Evolutionary conservation across 2,329 filamentous ascomycete genomes (phyloP).

Genomic region (Colletotrichum tabaci): DNA sequence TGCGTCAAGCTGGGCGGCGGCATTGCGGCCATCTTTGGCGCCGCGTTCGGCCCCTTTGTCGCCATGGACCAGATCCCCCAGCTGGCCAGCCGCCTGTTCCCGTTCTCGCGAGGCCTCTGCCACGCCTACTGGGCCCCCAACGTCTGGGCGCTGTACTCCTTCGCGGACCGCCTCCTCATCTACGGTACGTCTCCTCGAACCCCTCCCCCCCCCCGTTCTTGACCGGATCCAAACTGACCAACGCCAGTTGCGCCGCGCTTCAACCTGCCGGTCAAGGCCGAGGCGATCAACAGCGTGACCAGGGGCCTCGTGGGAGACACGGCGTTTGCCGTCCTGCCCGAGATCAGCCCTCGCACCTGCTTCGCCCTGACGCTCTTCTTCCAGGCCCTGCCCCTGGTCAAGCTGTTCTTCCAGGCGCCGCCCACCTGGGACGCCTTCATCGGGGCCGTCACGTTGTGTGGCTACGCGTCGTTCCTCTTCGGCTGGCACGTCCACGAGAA

Average conservation of each 20-base stretch:
- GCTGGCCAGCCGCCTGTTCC: slow-evolving; percentile 87
- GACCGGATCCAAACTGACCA: slow-evolving; percentile 50
- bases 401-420: slow-evolving; percentile 76
- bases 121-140: slow-evolving; percentile 99
- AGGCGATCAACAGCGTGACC: slow-evolving; percentile 89
- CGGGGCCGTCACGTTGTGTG: slow-evolving; percentile 90
- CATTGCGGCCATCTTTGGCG: slow-evolving; percentile 78
- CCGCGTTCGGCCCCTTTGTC: slow-evolving; percentile 92
- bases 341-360: slow-evolving; percentile 84
- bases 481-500: slow-evolving; percentile 99
- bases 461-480: slow-evolving; percentile 96
- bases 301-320: slow-evolving; percentile 94
- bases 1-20: slow-evolving; percentile 85
- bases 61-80: slow-evolving; percentile 87
- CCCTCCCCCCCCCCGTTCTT: neutral
- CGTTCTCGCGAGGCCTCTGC: slow-evolving; percentile 92
- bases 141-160: slow-evolving; percentile 96
- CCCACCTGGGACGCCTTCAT: slow-evolving; percentile 93
- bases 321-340: slow-evolving; percentile 91
- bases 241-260: slow-evolving; percentile 82
- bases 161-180: slow-evolving; percentile 87
- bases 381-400: slow-evolving; percentile 84
- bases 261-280: slow-evolving; percentile 79
- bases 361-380: slow-evolving; percentile 88
- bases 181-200: slow-evolving; percentile 69